These are phyloP conservation scores for Tetracentron sinense DNA, from an alignment of 164 flowering plant genomes.

Conservation along the genomic window DNA sequence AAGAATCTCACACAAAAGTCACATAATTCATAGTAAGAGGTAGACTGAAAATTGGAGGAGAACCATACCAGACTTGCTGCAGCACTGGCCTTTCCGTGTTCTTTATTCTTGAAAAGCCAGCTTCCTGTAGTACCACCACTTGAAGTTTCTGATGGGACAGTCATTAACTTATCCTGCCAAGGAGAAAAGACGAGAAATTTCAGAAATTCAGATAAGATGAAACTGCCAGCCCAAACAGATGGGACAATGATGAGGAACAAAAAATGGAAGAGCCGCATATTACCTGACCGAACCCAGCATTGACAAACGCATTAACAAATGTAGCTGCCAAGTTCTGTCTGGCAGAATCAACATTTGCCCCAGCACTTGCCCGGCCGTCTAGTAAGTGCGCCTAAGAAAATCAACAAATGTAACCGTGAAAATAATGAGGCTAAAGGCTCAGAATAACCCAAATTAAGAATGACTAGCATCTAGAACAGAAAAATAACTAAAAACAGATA, in stretches of 20 bases:
- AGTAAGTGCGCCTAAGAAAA: slow-evolving; percentile 78
- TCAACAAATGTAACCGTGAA: neutral
- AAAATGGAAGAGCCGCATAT: too few species aligned
- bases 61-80: slow-evolving; percentile 93
- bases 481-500: too few species aligned
- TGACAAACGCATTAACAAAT: slow-evolving; percentile 97
- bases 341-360: slow-evolving; percentile 96
- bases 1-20: neutral
- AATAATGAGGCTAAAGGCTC: neutral
- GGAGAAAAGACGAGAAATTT: slow-evolving; percentile 4
- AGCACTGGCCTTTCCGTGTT: slow-evolving; percentile 98
- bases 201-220: too few species aligned
- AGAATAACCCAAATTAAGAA: too few species aligned
- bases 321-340: slow-evolving; percentile 96
- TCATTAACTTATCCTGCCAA: slow-evolving; percentile 92
- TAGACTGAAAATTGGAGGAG: neutral
- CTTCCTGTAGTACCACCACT: slow-evolving; percentile 70
- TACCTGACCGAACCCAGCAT: slow-evolving; percentile 99
- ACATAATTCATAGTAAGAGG: neutral
- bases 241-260: too few species aligned
- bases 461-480: too few species aligned
- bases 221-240: too few species aligned
- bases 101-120: slow-evolving; percentile 98
- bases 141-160: slow-evolving; percentile 69
- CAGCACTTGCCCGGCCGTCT: slow-evolving; percentile 95